Evolutionary conservation across 2,329 filamentous ascomycete species (phyloP), one percentile per base, ranked within the genome.

Genomic region (Cercospora citrullina): DNA sequence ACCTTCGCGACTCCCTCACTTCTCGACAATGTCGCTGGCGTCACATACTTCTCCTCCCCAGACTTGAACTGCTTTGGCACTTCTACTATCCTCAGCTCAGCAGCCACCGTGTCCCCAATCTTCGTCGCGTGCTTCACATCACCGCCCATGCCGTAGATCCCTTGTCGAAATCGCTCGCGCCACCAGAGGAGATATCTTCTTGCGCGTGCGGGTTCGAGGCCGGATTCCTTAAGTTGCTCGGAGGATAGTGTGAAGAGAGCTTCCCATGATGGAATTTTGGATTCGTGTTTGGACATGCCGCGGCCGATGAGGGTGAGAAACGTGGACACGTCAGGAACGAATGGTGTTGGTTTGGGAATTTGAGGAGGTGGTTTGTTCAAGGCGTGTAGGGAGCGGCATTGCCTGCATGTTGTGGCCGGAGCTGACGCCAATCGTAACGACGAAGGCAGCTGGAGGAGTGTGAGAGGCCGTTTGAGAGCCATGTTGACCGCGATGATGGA

Each of bases 241-340:
- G 92, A 93, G 23, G 88, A 89, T 71, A 95, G 85, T 57, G 89
- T 89, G 85, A 98, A 98, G 57, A 99, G 88, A 5, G 92, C 87
- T 63, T 95, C 91, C 95, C 95, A 98, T 10, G 91, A 90, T 2
- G 91, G 89, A 75, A 99, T 92, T 80, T 98, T 98, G 80, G 87
- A 85, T 60, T 91, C 87, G 83, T 97, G 92, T 77, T 91, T 88
- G 76, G 87, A 89, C 75, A 97, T 88, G 74, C 90, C 90, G 71
- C 95, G 94, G 74, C 95, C 95, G 80, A 98, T 97, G 68, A 97
- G 85, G 39, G 87, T 92, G 70, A 98, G 89, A 81, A 99, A 97
- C 16, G 94, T 95, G 74, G 86, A 79, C 48, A 93, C 88, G 78
- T 97, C 90, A 33, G 94, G 94, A 45, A 96, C 89, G 75, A 96